Conservation (phyloP, 2,329 filamentous ascomycete genomes). For the Xylaria digitata region DNA sequence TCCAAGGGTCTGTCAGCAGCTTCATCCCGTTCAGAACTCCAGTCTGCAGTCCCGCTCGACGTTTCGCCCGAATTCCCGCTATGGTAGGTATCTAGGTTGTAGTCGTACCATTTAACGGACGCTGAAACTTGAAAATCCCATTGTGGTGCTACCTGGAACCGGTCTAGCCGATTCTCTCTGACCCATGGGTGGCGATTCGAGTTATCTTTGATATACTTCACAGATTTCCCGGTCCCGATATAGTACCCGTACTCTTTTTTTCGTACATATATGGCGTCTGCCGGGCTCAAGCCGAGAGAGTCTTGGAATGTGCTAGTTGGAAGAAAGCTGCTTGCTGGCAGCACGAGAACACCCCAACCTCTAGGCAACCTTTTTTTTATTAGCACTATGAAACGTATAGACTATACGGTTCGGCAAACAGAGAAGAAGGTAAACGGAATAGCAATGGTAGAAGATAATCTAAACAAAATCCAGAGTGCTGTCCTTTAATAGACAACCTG, state of each 20-base stretch:
- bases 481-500: neutral
- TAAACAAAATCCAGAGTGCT: neutral
- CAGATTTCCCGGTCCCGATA: conserved; percentile 44
- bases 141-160: conserved; percentile 21
- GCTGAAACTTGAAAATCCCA: neutral
- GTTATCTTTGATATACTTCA: conserved; percentile 43
- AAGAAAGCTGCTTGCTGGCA: conserved; percentile 58
- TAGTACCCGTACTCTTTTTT: conserved; percentile 41
- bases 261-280: conserved; percentile 40
- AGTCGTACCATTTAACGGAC: conserved; percentile 16
- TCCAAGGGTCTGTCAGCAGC: conserved; percentile 3
- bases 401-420: neutral
- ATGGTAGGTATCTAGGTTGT: too few species aligned
- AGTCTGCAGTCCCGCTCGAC: neutral
- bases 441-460: neutral
- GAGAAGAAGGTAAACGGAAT: neutral
- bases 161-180: conserved; percentile 33
- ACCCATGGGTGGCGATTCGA: conserved; percentile 46
- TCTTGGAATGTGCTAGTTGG: conserved; percentile 47
- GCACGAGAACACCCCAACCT: conserved; percentile 63
- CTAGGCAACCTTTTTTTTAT: conserved; percentile 38
- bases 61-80: neutral
- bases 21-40: conserved; percentile 15
- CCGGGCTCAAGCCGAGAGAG: conserved; percentile 47
- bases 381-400: conserved; percentile 36